Conservation (phyloP, 768 basidiomycete species). For the Kwoniella botswanensis region DNA sequence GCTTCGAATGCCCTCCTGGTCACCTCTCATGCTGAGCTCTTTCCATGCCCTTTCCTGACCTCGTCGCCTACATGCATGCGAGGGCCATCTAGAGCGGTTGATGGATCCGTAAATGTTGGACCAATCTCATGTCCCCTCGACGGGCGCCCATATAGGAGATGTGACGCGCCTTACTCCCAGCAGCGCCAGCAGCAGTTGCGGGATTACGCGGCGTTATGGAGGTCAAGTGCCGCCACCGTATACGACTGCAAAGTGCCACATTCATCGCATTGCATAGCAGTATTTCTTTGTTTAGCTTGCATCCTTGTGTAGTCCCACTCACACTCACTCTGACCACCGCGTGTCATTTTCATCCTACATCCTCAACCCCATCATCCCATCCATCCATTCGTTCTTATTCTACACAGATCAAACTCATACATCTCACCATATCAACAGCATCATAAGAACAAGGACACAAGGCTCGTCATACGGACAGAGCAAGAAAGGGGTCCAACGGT, state of each 20-base stretch:
- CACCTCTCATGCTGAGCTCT: too few relatives aligned
- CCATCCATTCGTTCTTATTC: constrained; percentile 11
- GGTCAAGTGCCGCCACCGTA: constrained; percentile 5
- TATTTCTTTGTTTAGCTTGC: not conserved
- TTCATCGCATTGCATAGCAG: not conserved
- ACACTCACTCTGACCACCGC: constrained; percentile 12
- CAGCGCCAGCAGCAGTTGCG: not conserved
- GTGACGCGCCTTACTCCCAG: too few relatives aligned
- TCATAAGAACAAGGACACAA: too few relatives aligned
- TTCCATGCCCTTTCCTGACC: too few relatives aligned
- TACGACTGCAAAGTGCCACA: constrained; percentile 13
- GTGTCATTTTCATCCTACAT: constrained; percentile 11
- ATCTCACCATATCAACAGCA: not conserved
- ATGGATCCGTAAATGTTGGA: too few relatives aligned
- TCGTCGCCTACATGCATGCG: too few relatives aligned
- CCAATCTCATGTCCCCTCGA: too few relatives aligned
- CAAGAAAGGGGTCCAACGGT: not conserved
- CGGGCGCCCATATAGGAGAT: too few relatives aligned
- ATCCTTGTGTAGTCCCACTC: too few relatives aligned
- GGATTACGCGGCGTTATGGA: constrained; percentile 29
- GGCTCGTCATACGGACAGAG: too few relatives aligned
- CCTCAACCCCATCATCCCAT: not conserved
- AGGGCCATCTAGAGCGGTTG: too few relatives aligned
- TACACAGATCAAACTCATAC: not conserved
- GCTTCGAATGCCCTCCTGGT: too few relatives aligned